phyloP scores from a whole-genome alignment of 106 monocot genomes.

The Phalaenopsis equestris region DNA sequence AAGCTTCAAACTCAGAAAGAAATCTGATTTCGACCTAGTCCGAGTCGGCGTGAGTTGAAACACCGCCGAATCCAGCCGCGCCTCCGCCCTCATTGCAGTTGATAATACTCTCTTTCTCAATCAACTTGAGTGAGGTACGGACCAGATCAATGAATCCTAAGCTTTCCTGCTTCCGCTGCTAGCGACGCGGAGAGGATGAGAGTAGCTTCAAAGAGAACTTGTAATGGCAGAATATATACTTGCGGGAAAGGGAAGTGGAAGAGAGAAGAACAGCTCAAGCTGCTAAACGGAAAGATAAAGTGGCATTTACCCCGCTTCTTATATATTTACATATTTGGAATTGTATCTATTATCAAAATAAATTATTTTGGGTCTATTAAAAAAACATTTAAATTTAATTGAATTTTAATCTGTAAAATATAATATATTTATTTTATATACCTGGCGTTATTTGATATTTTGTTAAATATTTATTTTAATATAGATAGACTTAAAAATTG shows the following conservation, averaged over 20 bases:
- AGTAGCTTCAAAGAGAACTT: not conserved
- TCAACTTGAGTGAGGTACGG: not conserved
- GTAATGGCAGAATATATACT: not conserved
- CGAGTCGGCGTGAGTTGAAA: conserved; percentile 77
- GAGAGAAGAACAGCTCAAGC: not conserved
- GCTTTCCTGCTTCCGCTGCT: not conserved
- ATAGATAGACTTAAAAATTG: too few species aligned
- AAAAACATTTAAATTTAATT: too few species aligned
- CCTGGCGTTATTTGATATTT: too few species aligned
- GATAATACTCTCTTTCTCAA: not conserved
- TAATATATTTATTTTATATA: too few species aligned
- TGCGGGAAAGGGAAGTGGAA: not conserved
- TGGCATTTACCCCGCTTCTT: not conserved
- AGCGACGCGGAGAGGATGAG: not conserved
- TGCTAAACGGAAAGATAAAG: not conserved
- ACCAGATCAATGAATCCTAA: not conserved
- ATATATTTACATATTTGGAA: too few species aligned
- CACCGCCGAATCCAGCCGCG: conserved; percentile 44
- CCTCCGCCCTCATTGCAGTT: conserved; percentile 43
- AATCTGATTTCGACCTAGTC: conserved; percentile 32
- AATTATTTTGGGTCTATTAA: too few species aligned
- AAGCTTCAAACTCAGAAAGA: not conserved
- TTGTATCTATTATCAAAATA: too few species aligned
- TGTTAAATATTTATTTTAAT: too few species aligned
- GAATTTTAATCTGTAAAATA: too few species aligned